phyloP scores from a whole-genome alignment of 352 stramenopile genomes.

The Phytophthora meadii region DNA sequence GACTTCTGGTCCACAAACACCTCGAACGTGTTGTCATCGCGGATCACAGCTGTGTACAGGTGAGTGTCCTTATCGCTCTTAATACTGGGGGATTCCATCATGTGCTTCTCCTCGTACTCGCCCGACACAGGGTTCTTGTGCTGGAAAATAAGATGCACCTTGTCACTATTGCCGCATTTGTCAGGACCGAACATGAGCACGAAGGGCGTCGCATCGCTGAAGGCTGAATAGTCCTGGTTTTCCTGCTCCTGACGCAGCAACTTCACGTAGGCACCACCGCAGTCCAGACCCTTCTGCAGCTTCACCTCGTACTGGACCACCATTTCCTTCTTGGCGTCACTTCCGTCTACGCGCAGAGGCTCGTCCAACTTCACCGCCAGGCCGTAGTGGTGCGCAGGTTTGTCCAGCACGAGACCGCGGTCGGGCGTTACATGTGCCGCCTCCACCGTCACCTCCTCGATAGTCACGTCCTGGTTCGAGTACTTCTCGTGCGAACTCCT shows the following conservation, averaged over 20 bases:
- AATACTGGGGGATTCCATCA: constrained; percentile 77
- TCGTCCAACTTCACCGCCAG: constrained; percentile 77
- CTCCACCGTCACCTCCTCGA: constrained; percentile 72
- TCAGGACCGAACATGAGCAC: constrained; percentile 97
- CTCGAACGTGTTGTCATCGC: constrained; percentile 92
- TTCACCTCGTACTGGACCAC: constrained; percentile 97
- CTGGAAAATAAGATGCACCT: constrained; percentile 96
- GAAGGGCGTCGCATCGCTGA: constrained; percentile 91
- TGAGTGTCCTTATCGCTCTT: constrained; percentile 90
- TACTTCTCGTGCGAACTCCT: constrained; percentile 89
- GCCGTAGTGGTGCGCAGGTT: constrained; percentile 80
- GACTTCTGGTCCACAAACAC: constrained; percentile 92
- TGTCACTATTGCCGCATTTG: constrained; percentile 94
- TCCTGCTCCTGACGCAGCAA: constrained; percentile 76
- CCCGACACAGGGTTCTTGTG: constrained; percentile 93
- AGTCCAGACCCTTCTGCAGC: constrained; percentile 90
- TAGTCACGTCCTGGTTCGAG: constrained; percentile 63
- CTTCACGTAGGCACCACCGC: constrained; percentile 95
- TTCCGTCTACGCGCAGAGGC: constrained; percentile 74
- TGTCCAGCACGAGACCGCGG: constrained; percentile 76
- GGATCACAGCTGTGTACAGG: constrained; percentile 93
- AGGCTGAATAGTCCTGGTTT: constrained; percentile 57
- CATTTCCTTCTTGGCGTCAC: constrained; percentile 77
- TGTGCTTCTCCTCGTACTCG: constrained; percentile 95
- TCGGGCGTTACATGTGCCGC: constrained; percentile 65